phyloP scores from a whole-genome alignment of 2,329 filamentous ascomycete species.

The Fusarium nelsonii region DNA sequence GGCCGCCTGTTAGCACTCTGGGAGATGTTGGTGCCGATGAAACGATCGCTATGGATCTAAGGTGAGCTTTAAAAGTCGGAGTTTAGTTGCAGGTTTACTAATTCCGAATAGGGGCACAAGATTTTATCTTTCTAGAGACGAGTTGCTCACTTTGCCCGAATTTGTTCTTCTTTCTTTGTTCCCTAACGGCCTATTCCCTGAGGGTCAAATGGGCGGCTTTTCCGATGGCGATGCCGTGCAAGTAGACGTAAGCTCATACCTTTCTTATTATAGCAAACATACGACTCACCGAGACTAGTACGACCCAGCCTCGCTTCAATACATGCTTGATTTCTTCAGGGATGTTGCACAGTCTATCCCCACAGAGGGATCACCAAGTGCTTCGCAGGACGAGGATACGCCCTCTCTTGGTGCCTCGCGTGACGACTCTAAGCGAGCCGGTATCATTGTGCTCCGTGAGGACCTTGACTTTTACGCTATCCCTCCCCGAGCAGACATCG shows the following conservation, averaged over 20 bases:
- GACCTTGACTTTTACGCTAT: slow-evolving; percentile 98
- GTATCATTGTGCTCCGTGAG: slow-evolving; percentile 96
- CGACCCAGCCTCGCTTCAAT: slow-evolving; percentile 94
- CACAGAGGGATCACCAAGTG: slow-evolving; percentile 74
- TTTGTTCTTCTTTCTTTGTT: slow-evolving; percentile 98
- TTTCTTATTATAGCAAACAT: not conserved
- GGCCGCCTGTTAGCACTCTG: slow-evolving; percentile 87
- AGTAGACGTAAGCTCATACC: slow-evolving; percentile 82
- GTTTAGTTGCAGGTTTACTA: slow-evolving; percentile 28
- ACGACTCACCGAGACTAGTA: slow-evolving; percentile 71
- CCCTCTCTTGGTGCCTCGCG: slow-evolving; percentile 75
- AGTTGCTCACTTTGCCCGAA: slow-evolving; percentile 93
- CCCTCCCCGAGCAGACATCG: slow-evolving; percentile 85
- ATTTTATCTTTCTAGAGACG: slow-evolving; percentile 94
- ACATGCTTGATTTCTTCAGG: slow-evolving; percentile 99
- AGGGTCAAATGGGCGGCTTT: slow-evolving; percentile 94
- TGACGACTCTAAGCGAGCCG: slow-evolving; percentile 90
- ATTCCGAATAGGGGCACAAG: slow-evolving; percentile 78
- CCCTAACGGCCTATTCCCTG: slow-evolving; percentile 96
- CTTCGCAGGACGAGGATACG: slow-evolving; percentile 71
- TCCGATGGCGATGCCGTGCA: slow-evolving; percentile 94
- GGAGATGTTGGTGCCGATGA: slow-evolving; percentile 92
- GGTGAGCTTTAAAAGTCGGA: slow-evolving; percentile 66
- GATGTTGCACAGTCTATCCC: slow-evolving; percentile 97
- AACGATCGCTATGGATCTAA: slow-evolving; percentile 92